Percentiles rank a stretch among this genome's conserved stretches.
Evolutionary conservation across 768 basidiomycete genomes (phyloP).

Genomic region (Inosperma sp.): DNA sequence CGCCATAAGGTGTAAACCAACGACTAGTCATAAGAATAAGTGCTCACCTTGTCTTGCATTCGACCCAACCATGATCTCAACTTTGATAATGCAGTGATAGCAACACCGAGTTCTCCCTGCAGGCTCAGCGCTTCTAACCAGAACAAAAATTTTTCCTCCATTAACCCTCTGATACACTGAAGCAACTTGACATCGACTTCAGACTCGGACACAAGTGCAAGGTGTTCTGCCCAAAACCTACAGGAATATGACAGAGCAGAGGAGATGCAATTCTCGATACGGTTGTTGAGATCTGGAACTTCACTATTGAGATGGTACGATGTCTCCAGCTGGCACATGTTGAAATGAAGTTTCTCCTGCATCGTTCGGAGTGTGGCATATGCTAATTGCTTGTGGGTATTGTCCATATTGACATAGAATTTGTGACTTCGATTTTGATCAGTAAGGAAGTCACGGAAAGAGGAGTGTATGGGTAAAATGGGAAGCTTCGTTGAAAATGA

Average conservation of each 20-base stretch:
- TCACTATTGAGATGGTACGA: conserved; percentile 28
- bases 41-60: neutral
- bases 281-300: conserved; percentile 19
- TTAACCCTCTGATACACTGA: conserved; percentile 17
- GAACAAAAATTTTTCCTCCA: conserved; percentile 23
- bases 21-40: neutral
- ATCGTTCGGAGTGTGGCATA: conserved; percentile 23
- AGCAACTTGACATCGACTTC: conserved; percentile 9
- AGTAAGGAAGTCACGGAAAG: conserved; percentile 27
- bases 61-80: neutral
- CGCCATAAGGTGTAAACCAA: no score
- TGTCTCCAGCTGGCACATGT: conserved; percentile 30
- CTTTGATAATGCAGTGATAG: neutral
- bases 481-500: neutral
- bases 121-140: conserved; percentile 34
- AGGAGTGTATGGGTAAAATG: conserved; percentile 21
- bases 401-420: conserved; percentile 15
- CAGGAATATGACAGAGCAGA: conserved; percentile 26
- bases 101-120: neutral
- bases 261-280: conserved; percentile 21
- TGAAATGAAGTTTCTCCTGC: conserved; percentile 29
- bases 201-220: conserved; percentile 5
- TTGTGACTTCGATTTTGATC: conserved; percentile 9
- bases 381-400: conserved; percentile 19
- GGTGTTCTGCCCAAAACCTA: conserved; percentile 31